A percentile compares a stretch with the other conserved stretches of the same genome.
phyloP scores from a whole-genome alignment of 805 yeast species.

The Cyberlindnera americana region DNA sequence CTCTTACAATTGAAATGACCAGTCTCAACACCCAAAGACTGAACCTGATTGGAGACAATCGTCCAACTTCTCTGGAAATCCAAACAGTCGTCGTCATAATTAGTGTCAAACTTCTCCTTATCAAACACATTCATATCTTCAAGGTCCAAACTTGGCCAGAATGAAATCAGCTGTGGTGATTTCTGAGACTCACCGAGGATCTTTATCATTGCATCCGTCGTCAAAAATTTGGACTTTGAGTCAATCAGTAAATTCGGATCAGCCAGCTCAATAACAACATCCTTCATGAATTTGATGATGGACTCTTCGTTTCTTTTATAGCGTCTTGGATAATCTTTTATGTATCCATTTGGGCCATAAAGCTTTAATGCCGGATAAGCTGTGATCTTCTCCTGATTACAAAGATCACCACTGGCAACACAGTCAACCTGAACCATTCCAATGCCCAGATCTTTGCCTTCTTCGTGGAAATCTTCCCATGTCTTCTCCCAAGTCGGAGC shows the following conservation, averaged over 20 bases:
- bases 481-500: constrained; percentile 83
- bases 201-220: constrained; percentile 41
- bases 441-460: constrained; percentile 42
- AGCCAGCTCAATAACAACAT: constrained; percentile 46
- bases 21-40: constrained; percentile 33
- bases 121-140: constrained; percentile 30
- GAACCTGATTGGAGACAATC: constrained; percentile 46
- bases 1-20: constrained; percentile 61
- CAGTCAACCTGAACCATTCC: constrained; percentile 81
- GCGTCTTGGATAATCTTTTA: constrained; percentile 45
- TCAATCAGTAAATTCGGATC: constrained; percentile 37
- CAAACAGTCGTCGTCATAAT: constrained; percentile 44
- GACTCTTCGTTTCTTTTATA: constrained; percentile 45
- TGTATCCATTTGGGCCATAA: constrained; percentile 55
- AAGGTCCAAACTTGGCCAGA: constrained; percentile 57
- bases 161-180: constrained; percentile 54
- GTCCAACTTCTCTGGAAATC: constrained; percentile 58
- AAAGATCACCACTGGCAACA: constrained; percentile 80
- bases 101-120: constrained; percentile 32
- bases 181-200: constrained; percentile 40
- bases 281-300: constrained; percentile 50
- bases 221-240: constrained; percentile 38
- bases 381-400: constrained; percentile 58
- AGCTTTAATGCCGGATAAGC: constrained; percentile 72
- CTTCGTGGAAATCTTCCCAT: constrained; percentile 45